Percentiles rank a stretch among this genome's conserved stretches.
These are phyloP conservation scores for Phytophthora chlamydospora DNA, from an alignment of 352 stramenopile genomes.

Conservation along the genomic window DNA sequence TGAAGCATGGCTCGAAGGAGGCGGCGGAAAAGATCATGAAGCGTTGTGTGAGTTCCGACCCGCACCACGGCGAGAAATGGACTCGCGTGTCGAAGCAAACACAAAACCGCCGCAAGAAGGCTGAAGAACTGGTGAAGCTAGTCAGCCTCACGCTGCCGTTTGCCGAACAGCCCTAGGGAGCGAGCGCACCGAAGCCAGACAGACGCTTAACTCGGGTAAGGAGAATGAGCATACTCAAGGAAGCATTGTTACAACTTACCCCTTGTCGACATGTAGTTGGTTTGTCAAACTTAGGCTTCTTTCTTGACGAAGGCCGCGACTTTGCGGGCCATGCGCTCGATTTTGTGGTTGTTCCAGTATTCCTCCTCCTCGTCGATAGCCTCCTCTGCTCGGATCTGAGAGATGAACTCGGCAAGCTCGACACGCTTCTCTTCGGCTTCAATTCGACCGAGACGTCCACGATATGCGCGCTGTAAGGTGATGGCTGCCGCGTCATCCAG, in stretches of 20 bases:
- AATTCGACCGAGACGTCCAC: slow-evolving; percentile 84
- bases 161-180: slow-evolving; percentile 49
- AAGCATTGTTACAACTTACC: slow-evolving; percentile 30
- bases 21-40: slow-evolving; percentile 88
- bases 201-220: slow-evolving; percentile 30
- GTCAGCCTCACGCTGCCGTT: slow-evolving; percentile 82
- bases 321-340: slow-evolving; percentile 59
- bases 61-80: slow-evolving; percentile 96
- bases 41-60: slow-evolving; percentile 91
- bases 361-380: slow-evolving; percentile 89
- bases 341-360: slow-evolving; percentile 65
- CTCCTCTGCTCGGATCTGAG: slow-evolving; percentile 90
- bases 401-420: slow-evolving; percentile 95
- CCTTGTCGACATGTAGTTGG: slow-evolving; percentile 25
- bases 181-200: not conserved
- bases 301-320: slow-evolving; percentile 70
- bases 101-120: slow-evolving; percentile 86
- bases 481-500: slow-evolving; percentile 81
- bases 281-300: slow-evolving; percentile 44
- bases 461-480: slow-evolving; percentile 86
- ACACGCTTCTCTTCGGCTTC: slow-evolving; percentile 82
- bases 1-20: slow-evolving; percentile 85
- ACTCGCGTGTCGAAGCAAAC: slow-evolving; percentile 93
- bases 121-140: slow-evolving; percentile 72
- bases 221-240: slow-evolving; percentile 21